These are phyloP conservation scores for Trypanosoma avium DNA, from an alignment of 208 protist species.

Conservation along the genomic window DNA sequence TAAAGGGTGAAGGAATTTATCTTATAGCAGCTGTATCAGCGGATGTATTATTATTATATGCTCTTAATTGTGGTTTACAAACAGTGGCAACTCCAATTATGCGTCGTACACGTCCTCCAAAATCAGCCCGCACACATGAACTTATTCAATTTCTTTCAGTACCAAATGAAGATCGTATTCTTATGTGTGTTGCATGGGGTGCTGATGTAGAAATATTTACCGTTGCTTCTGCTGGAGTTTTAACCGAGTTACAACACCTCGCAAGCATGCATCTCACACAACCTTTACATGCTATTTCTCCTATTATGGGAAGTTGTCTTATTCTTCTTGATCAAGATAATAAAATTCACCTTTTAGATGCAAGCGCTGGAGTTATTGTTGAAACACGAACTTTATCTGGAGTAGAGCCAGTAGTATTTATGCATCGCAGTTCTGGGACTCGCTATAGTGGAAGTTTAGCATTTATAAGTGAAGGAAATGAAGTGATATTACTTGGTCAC, in stretches of 20 bases:
- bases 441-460: slow-evolving; percentile 46
- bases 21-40: slow-evolving; percentile 47
- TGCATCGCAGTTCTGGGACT: slow-evolving; percentile 28
- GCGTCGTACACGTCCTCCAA: slow-evolving; percentile 34
- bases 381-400: slow-evolving; percentile 38
- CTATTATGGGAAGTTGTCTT: slow-evolving; percentile 40
- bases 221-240: slow-evolving; percentile 27
- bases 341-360: slow-evolving; percentile 52
- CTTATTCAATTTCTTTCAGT: slow-evolving; percentile 51
- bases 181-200: slow-evolving; percentile 59
- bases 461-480: slow-evolving; percentile 29
- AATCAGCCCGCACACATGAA: slow-evolving; percentile 30
- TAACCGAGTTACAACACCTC: slow-evolving; percentile 37
- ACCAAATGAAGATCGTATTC: slow-evolving; percentile 23
- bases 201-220: slow-evolving; percentile 58
- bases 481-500: slow-evolving; percentile 42
- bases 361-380: slow-evolving; percentile 46
- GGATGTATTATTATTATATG: slow-evolving; percentile 45
- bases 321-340: slow-evolving; percentile 48
- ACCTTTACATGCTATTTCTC: slow-evolving; percentile 43
- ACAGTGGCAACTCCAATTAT: slow-evolving; percentile 22
- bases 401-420: slow-evolving; percentile 42
- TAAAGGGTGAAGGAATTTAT: slow-evolving; percentile 28
- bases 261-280: slow-evolving; percentile 26
- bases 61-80: slow-evolving; percentile 39